phyloP scores from a whole-genome alignment of 441 rosid genomes.

The Adansonia madagascariensis region DNA sequence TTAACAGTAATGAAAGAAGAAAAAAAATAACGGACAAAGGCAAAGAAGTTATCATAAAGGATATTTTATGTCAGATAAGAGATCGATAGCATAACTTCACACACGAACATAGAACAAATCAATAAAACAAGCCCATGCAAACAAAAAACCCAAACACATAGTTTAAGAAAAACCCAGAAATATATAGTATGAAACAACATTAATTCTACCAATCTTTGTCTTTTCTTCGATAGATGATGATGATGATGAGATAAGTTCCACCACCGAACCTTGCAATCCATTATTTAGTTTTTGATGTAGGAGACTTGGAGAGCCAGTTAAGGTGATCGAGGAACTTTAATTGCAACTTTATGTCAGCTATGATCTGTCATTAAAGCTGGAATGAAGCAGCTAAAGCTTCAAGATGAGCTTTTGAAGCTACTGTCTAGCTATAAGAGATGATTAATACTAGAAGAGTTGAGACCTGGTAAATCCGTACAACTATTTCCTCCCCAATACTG shows the following conservation, averaged over 20 bases:
- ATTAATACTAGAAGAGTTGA: slow-evolving; percentile 51
- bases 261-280: slow-evolving; percentile 1
- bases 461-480: slow-evolving; percentile 55
- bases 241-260: slow-evolving; percentile 14
- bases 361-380: background rate
- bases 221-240: slow-evolving; percentile 6
- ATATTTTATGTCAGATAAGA: slow-evolving; percentile 25
- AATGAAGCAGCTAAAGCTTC: slow-evolving; percentile 24
- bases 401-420: slow-evolving; percentile 13
- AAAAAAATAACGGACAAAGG: background rate
- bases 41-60: slow-evolving; percentile 12
- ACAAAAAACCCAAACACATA: slow-evolving; percentile 27
- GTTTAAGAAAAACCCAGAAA: slow-evolving; percentile 16
- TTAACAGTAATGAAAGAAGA: background rate
- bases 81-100: slow-evolving; percentile 24
- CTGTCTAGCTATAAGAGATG: slow-evolving; percentile 35
- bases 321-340: background rate
- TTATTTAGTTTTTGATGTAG: slow-evolving; percentile 3
- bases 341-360: slow-evolving; percentile 14
- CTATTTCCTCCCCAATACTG: slow-evolving; percentile 42
- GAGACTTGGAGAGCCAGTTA: slow-evolving; percentile 6
- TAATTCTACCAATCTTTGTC: slow-evolving; percentile 12
- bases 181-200: slow-evolving; percentile 10
- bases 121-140: slow-evolving; percentile 39
- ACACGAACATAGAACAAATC: slow-evolving; percentile 22